Evolutionary conservation across 805 yeast species (phyloP).

Genomic region (Pichia insulana): DNA sequence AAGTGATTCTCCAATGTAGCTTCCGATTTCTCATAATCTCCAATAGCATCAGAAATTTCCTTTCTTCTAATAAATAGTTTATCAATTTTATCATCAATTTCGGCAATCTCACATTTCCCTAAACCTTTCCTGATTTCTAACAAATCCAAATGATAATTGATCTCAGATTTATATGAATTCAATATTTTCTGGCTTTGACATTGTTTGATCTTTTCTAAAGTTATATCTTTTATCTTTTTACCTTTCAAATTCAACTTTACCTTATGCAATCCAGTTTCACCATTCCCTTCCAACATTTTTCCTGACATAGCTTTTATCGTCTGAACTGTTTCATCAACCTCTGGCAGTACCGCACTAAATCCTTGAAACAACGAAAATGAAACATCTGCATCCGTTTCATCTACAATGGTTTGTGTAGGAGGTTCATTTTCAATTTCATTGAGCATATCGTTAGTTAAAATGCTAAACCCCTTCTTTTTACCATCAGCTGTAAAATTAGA

Average conservation of each 20-base stretch:
- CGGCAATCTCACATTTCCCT: constrained; percentile 56
- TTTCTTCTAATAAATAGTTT: constrained; percentile 43
- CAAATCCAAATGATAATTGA: constrained; percentile 41
- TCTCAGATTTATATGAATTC: constrained; percentile 31
- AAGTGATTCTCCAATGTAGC: constrained; percentile 42
- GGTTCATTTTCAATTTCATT: constrained; percentile 38
- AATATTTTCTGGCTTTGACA: constrained; percentile 30
- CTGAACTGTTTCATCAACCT: constrained; percentile 36
- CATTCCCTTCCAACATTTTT: not conserved
- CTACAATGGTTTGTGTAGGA: not conserved
- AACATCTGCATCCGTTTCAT: constrained; percentile 1
- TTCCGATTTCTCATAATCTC: constrained; percentile 53
- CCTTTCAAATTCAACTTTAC: constrained; percentile 4
- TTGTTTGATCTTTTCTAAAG: constrained; percentile 32
- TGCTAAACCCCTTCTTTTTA: constrained; percentile 32
- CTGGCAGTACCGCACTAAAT: constrained; percentile 49
- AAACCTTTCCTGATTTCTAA: constrained; percentile 56
- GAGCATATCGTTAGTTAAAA: constrained; percentile 55
- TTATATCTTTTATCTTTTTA: constrained; percentile 28
- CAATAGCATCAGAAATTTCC: constrained; percentile 49
- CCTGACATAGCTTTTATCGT: constrained; percentile 5
- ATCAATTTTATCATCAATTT: constrained; percentile 49
- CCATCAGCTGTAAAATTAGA: constrained; percentile 6
- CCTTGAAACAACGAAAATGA: constrained; percentile 60
- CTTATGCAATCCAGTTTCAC: constrained; percentile 3